These are phyloP conservation scores for Phytopythium ostracodes DNA, from an alignment of 352 stramenopile species.

Conservation along the genomic window DNA sequence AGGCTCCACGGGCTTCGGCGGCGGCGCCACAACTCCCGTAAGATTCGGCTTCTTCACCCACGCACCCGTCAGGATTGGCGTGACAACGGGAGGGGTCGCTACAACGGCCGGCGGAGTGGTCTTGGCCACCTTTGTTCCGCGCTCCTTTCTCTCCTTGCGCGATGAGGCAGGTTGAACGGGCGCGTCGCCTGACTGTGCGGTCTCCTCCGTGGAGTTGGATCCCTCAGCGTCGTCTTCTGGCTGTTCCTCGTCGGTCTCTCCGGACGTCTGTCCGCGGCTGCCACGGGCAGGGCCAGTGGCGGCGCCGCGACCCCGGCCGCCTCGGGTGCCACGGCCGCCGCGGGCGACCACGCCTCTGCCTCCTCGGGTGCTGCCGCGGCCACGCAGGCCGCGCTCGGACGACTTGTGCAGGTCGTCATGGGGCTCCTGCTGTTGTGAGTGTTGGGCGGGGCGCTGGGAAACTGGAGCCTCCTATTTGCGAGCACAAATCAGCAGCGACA, in stretches of 20 bases:
- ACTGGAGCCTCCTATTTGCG: constrained; percentile 2
- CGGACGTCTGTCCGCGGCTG: constrained; percentile 19
- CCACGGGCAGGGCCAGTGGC: constrained; percentile 18
- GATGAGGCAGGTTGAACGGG: constrained; percentile 23
- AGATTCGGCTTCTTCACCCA: constrained; percentile 78
- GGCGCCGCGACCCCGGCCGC: constrained; percentile 34
- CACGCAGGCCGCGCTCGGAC: constrained; percentile 31
- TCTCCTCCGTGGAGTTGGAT: constrained; percentile 23
- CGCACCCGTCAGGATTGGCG: constrained; percentile 56
- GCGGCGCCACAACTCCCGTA: constrained; percentile 21
- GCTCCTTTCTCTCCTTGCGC: constrained; percentile 47
- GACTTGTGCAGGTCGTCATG: constrained; percentile 22
- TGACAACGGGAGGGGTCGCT: constrained; percentile 40
- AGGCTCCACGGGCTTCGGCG: constrained; percentile 20
- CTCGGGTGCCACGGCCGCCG: constrained; percentile 46
- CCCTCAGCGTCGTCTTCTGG: constrained; percentile 38
- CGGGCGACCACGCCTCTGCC: constrained; percentile 43
- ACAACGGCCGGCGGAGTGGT: constrained; percentile 27
- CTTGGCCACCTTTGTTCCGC: constrained; percentile 28
- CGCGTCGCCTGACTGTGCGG: constrained; percentile 14
- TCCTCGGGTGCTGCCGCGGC: constrained; percentile 34
- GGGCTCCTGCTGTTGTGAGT: constrained; percentile 31
- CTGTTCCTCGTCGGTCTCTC: constrained; percentile 44
- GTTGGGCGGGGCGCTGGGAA: constrained; percentile 33
- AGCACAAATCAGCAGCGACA: background rate